Evolutionary conservation across 331 rosid genomes (phyloP).

Genomic region (Pyracantha coccinea): DNA sequence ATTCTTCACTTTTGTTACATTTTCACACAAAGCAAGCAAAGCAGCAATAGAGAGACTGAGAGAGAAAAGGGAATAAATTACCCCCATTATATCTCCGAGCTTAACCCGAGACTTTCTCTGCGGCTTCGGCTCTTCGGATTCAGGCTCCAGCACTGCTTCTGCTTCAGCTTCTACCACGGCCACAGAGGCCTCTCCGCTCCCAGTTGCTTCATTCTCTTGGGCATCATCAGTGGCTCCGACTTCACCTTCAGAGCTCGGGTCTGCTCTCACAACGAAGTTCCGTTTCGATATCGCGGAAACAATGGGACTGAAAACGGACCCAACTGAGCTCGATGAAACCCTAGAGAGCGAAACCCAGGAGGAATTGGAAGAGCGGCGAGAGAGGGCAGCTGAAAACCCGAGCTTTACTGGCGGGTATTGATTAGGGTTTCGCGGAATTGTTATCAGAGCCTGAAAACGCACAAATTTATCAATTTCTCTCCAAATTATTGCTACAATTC

Average conservation of each 20-base stretch:
- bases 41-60: not conserved
- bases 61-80: conserved; percentile 16
- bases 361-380: conserved; percentile 19
- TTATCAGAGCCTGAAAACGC: conserved; percentile 37
- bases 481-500: not conserved
- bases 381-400: conserved; percentile 23
- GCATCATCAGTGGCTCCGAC: not conserved
- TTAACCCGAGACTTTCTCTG: conserved; percentile 64
- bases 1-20: too few species aligned
- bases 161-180: conserved; percentile 21
- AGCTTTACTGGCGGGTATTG: conserved; percentile 30
- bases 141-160: conserved; percentile 32
- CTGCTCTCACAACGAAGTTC: conserved; percentile 46
- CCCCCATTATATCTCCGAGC: conserved; percentile 99
- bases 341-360: conserved; percentile 23
- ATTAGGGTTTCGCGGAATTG: conserved; percentile 35
- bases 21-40: not conserved
- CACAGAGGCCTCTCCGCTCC: conserved; percentile 25
- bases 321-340: conserved; percentile 34
- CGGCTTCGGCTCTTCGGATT: conserved; percentile 34
- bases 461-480: not conserved
- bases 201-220: conserved; percentile 6
- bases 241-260: conserved; percentile 35
- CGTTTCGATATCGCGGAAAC: conserved; percentile 20
- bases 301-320: conserved; percentile 35